Evolutionary conservation across 2,329 filamentous ascomycete genomes (phyloP).

Genomic region (Bipolaris oryzae): DNA sequence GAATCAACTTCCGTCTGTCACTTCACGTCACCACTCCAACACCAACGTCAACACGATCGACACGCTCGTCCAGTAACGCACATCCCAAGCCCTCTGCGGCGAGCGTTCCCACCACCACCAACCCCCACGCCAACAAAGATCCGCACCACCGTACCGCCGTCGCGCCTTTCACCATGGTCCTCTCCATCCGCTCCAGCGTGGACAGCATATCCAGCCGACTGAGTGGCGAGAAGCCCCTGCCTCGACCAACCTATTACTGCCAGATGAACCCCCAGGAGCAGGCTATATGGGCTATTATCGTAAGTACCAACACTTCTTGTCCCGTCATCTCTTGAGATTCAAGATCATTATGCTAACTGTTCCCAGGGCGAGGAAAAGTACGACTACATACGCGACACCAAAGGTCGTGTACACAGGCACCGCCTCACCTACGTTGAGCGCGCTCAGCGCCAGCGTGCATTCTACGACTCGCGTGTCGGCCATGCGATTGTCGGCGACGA

Average conservation of each 20-base stretch:
- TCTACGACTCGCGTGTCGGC: conserved; percentile 27
- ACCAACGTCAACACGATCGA: neutral
- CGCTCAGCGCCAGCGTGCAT: conserved; percentile 19
- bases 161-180: conserved; percentile 15
- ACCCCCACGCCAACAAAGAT: conserved; percentile 1
- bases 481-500: conserved; percentile 31
- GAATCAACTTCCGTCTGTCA: neutral
- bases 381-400: conserved; percentile 15
- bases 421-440: conserved; percentile 19
- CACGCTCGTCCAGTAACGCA: conserved; percentile 12
- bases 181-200: conserved; percentile 18
- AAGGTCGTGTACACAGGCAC: conserved; percentile 24
- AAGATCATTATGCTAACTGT: conserved; percentile 1
- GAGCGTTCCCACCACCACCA: neutral
- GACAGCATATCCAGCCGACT: conserved; percentile 19
- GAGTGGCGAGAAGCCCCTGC: conserved; percentile 25
- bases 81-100: conserved; percentile 8
- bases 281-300: conserved; percentile 24
- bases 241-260: conserved; percentile 26
- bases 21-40: neutral
- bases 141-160: neutral
- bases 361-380: conserved; percentile 25
- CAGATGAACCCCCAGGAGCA: conserved; percentile 32
- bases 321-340: no score
- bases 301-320: conserved; percentile 6